Base-by-base conservation (phyloP, 2,329 filamentous ascomycete species). In the Ophiostoma pallidulum region DNA sequence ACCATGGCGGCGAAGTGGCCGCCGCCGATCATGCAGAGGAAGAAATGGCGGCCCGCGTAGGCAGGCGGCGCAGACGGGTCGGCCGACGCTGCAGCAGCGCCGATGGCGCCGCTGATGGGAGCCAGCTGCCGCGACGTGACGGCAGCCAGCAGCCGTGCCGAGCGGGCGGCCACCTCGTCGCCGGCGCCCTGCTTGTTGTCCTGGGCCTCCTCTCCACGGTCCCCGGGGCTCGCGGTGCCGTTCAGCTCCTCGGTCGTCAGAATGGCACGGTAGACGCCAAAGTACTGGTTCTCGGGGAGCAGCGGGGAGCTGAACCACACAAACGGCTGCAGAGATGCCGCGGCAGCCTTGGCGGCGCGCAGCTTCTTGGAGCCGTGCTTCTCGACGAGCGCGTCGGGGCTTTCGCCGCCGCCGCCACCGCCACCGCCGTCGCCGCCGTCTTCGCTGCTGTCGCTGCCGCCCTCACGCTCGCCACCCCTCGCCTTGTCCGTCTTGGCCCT, bases 1-100 rank as follows among this genome's bases (percentile, higher is more conserved):
- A 97, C 74, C 90, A 97, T 97, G 43, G 86, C 92, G 0, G 92
- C 92, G 61, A 98, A 98, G 63, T 98, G 92, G 0, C 92, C 92
- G 51, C 92, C 92, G 20, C 92, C 92, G 43, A 98, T 94, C 92
- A 98, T 98, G 66, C 90, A 97, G 41, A 98, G 76, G 61, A 98
- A 97, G 42, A 95, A 80, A 61, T 97, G 90, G 2, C 89, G 87
- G 8, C 83, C 82, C 20, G 80, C 78, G 60, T 83, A 78, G 4
- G 71, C 70, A 9, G 24, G 75, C 66, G 18, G 39, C n/a, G 18
- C 20, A 9, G 12, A 2, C 10, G 18, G 14, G n/a, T n/a, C n/a
- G 8, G 45, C 45, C 22, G 31, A 41, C 13, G 41, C 45, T 13
- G 31, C 2, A 72, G 67, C 3, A 75, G 71, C 5, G 78, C 24